Evolutionary conservation across 2,329 filamentous ascomycete species (phyloP).

Genomic region (Cladosporium colombiae): DNA sequence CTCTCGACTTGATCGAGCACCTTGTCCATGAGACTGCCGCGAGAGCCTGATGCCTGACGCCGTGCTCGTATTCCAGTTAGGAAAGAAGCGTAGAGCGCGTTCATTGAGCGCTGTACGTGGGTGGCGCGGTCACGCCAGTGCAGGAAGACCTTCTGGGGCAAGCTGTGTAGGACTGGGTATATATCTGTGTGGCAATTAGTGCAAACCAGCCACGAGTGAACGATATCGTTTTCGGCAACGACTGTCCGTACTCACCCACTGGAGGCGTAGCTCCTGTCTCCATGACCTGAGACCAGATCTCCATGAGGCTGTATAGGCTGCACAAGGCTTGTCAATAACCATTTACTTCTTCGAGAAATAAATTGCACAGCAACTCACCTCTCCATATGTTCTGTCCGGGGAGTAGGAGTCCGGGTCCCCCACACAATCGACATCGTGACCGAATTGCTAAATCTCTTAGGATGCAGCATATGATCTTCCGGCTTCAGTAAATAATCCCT

Average conservation of each 20-base stretch:
- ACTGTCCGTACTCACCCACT: conserved; percentile 42
- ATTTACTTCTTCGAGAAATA: not conserved
- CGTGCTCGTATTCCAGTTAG: conserved; percentile 39
- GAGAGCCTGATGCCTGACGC: conserved; percentile 30
- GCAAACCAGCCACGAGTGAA: not conserved
- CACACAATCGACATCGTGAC: conserved; percentile 47
- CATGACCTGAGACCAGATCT: conserved; percentile 47
- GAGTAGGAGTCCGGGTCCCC: conserved; percentile 32
- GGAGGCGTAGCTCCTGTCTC: conserved; percentile 53
- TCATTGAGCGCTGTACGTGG: conserved; percentile 45
- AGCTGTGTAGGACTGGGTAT: conserved; percentile 46
- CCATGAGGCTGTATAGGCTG: conserved; percentile 46
- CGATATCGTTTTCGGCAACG: not conserved
- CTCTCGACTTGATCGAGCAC: conserved; percentile 41
- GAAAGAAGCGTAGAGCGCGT: conserved; percentile 43
- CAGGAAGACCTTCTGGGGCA: conserved; percentile 46
- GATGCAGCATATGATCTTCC: conserved; percentile 49
- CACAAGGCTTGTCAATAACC: not conserved
- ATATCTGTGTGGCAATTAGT: not conserved
- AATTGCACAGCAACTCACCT: conserved; percentile 19
- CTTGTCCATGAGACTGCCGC: conserved; percentile 43
- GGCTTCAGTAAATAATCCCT: conserved; percentile 46
- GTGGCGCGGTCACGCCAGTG: conserved; percentile 43
- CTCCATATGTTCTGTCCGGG: conserved; percentile 27
- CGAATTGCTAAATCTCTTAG: conserved; percentile 53